Conservation (phyloP, 1,284 basidiomycete genomes). For the Rhodotorula sp. region DNA sequence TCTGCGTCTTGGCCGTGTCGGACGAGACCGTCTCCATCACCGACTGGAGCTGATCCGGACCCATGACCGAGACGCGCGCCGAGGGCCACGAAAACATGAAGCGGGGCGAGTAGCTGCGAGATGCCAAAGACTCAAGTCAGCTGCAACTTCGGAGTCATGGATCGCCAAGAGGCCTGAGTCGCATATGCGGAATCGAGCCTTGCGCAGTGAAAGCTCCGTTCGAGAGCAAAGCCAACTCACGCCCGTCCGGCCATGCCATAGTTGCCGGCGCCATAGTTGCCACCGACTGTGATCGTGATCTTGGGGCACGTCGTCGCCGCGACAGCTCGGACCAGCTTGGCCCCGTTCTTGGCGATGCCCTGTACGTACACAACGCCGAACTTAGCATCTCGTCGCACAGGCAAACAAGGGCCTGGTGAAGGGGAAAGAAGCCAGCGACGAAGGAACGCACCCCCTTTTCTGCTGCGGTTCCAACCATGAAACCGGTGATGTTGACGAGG, state of each 20-base stretch:
- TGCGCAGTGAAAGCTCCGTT: no score
- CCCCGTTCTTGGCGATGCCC: conserved; percentile 96
- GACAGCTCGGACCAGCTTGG: conserved; percentile 96
- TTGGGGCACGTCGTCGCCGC: conserved; percentile 90
- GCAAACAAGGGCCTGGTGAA: no score
- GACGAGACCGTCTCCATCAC: conserved; percentile 90
- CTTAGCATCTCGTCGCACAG: neutral
- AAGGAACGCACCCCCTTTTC: conserved; percentile 52
- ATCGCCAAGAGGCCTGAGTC: no score
- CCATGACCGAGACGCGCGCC: conserved; percentile 95
- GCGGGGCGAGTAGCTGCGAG: conserved; percentile 75
- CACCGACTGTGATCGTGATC: conserved; percentile 89
- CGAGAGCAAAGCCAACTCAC: neutral
- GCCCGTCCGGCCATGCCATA: conserved; percentile 63
- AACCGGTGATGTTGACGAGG: conserved; percentile 80
- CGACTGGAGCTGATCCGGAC: conserved; percentile 79
- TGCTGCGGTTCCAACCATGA: conserved; percentile 42
- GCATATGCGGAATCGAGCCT: no score
- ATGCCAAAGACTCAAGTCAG: neutral
- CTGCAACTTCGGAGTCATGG: neutral
- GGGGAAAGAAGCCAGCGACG: neutral
- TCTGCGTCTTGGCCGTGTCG: conserved; percentile 69
- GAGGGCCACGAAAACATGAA: conserved; percentile 99
- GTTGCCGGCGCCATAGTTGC: conserved; percentile 72
- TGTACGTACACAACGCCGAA: conserved; percentile 53